These are phyloP conservation scores for Alternaria hordeiaustralica DNA, from an alignment of 2,329 filamentous ascomycete genomes.

Conservation along the genomic window DNA sequence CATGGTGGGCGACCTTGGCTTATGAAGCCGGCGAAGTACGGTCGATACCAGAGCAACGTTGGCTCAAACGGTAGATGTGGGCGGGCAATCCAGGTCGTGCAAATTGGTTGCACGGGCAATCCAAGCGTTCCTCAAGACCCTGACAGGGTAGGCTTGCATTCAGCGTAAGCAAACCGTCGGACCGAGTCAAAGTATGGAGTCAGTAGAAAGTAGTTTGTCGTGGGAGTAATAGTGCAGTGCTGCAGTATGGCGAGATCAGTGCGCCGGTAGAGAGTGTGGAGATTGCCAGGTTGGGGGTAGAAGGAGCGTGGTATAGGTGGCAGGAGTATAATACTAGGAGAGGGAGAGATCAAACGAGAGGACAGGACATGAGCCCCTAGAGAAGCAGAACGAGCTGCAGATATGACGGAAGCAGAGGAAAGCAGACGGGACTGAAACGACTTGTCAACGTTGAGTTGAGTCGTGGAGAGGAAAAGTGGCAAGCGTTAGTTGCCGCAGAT, in stretches of 20 bases:
- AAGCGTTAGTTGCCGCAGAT: conserved; percentile 35
- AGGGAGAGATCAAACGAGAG: conserved; percentile 47
- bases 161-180: conserved; percentile 5
- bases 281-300: conserved; percentile 15
- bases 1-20: conserved; percentile 16
- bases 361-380: conserved; percentile 39
- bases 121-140: conserved; percentile 6
- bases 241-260: conserved; percentile 21
- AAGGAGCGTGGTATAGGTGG: conserved; percentile 38
- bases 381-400: conserved; percentile 27
- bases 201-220: background rate
- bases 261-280: conserved; percentile 20
- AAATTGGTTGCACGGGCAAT: conserved; percentile 12
- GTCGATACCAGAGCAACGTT: conserved; percentile 1
- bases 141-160: conserved; percentile 18
- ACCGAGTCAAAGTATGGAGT: conserved; percentile 6
- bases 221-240: background rate
- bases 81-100: conserved; percentile 10
- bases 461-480: conserved; percentile 35
- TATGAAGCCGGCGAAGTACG: conserved; percentile 8
- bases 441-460: conserved; percentile 32
- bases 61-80: conserved; percentile 9
- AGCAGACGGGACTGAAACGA: conserved; percentile 40
- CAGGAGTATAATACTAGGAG: conserved; percentile 29
- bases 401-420: conserved; percentile 30